Evolutionary conservation across 179 eudicot genomes (phyloP).

Genomic region (Sideroxylon spinosum): DNA sequence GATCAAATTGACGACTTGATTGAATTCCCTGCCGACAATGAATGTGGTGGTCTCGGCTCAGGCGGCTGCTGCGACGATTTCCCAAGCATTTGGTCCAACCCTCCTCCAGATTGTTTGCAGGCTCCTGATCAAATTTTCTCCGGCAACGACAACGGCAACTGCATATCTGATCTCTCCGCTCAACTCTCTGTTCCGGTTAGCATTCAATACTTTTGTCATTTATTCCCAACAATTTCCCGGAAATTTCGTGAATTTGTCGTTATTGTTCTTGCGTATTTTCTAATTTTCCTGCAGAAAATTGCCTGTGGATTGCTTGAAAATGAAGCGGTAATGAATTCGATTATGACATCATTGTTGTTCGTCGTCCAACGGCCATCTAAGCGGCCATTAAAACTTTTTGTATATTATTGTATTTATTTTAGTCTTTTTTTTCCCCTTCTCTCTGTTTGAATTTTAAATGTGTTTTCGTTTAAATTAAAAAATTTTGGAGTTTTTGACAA

Average conservation of each 20-base stretch:
- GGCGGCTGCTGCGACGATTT: conserved; percentile 33
- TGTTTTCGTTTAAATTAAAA: not conserved
- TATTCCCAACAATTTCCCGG: not conserved
- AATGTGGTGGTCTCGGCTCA: conserved; percentile 10
- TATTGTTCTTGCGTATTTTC: not conserved
- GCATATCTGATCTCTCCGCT: conserved; percentile 59
- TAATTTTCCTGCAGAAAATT: not conserved
- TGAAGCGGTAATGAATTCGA: not conserved
- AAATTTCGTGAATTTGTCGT: not conserved
- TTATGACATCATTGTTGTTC: not conserved
- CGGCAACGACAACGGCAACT: conserved; percentile 16
- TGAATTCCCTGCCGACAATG: conserved; percentile 59
- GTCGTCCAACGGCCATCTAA: not conserved
- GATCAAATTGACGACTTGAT: conserved; percentile 84
- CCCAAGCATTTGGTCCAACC: conserved; percentile 43
- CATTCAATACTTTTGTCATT: not conserved
- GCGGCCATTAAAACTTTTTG: too few species aligned
- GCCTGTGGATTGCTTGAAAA: not conserved
- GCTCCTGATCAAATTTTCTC: conserved; percentile 40
- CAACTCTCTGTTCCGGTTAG: conserved; percentile 85
- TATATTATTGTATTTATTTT: too few species aligned
- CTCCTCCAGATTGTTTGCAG: conserved; percentile 25
- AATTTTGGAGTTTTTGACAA: too few species aligned
- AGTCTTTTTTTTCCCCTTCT: too few species aligned
- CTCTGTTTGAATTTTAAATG: not conserved